Evolutionary conservation across 352 stramenopile species (phyloP), one percentile per base, ranked within the genome.

Genomic region (Phytophthora pinifolia): DNA sequence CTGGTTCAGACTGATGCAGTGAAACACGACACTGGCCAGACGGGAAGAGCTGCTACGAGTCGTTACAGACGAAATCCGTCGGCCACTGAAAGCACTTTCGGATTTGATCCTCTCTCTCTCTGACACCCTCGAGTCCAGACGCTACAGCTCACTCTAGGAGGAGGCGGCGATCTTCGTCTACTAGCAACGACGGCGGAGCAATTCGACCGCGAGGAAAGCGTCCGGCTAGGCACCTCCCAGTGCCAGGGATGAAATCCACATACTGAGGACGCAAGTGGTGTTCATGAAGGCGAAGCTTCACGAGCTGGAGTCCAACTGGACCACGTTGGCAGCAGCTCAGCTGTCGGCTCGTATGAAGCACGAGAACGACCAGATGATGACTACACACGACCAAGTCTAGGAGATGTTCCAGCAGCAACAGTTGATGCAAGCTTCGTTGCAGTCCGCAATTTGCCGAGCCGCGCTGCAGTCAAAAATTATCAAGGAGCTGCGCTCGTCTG

Each of bases 361-460:
- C 46, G 29, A 18, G 20, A 25, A 31, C 9, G 22, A 42, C 32
- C 30, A 18, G 6, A 38, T 25, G 9, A 38, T 63, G 35, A 6
- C 20, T 9, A 43, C 27, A 12, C 37, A 56, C 44, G 34, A 34
- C 14, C 8, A 49, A 42, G 42, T 68, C 4, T 15, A 59, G 25
- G 36, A 52, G 27, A 36, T 53, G 18, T 18, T 63, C 13, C n/a
- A 51, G 9, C 53, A 64, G 46, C 59, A 68, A 29, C 59, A 68
- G 34, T 38, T 64, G 2, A 43, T 45, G 8, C 59, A 53, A 29
- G 59, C 59, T 2, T 43, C 53, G 3, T 38, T 68, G 15, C 59
- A 68, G 47, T 44, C 39, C 9, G 37, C 36, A 4, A 45, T 68
- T 33, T 44, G 49, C 5, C 33, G n/a, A 14, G 44, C 53, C 17